Percentiles rank a stretch among this genome's conserved stretches.
These are phyloP conservation scores for Bromus sterilis DNA, from an alignment of 176 grass and related monocot species.

Conservation along the genomic window DNA sequence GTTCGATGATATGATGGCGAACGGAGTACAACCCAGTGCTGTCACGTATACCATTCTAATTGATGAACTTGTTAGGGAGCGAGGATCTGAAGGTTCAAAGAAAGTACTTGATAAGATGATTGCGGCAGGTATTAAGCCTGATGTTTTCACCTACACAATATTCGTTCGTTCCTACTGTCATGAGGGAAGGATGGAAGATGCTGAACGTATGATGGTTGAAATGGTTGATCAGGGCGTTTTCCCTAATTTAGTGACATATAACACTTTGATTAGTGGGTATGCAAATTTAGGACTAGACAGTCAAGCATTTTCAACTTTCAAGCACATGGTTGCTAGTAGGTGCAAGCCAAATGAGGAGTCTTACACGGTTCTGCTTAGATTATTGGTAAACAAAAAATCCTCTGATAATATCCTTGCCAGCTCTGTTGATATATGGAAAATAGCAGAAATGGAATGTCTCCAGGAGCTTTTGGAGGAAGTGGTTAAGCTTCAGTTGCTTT, in stretches of 20 bases:
- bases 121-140: slow-evolving; percentile 45
- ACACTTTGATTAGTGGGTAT: slow-evolving; percentile 74
- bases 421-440: slow-evolving; percentile 46
- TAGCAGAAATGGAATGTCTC: slow-evolving; percentile 38
- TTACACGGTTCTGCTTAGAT: slow-evolving; percentile 50
- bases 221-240: slow-evolving; percentile 55
- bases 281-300: slow-evolving; percentile 39
- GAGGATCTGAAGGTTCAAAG: slow-evolving; percentile 37
- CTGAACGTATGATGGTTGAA: slow-evolving; percentile 47
- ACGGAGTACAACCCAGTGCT: slow-evolving; percentile 46
- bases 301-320: slow-evolving; percentile 55
- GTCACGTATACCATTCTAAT: slow-evolving; percentile 79
- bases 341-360: slow-evolving; percentile 69
- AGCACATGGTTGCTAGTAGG: slow-evolving; percentile 47
- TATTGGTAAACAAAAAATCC: slow-evolving; percentile 52
- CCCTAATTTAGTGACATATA: slow-evolving; percentile 71
- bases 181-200: slow-evolving; percentile 73
- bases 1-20: slow-evolving; percentile 64
- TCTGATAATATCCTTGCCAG: slow-evolving; percentile 14
- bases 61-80: slow-evolving; percentile 47
- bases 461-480: slow-evolving; percentile 45
- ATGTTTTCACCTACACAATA: slow-evolving; percentile 67
- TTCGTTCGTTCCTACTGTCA: slow-evolving; percentile 54
- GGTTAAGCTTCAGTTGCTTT: slow-evolving; percentile 36
- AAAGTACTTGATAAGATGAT: slow-evolving; percentile 65